These are phyloP conservation scores for Physcomitrium patens DNA, from an alignment of 225 moss, liverwort and hornwort species.

Conservation along the genomic window DNA sequence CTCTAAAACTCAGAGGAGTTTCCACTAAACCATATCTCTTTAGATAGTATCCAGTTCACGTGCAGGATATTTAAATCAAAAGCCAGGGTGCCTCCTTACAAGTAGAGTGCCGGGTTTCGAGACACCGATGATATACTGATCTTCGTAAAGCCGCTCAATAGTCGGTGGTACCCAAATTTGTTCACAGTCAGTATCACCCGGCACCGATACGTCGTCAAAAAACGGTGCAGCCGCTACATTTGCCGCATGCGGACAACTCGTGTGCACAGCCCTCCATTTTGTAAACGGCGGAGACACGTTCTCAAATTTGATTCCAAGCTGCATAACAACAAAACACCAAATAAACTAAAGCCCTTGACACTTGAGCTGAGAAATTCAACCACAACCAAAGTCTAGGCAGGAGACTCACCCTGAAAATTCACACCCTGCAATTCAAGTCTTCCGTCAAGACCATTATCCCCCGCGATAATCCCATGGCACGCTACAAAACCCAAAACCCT, in stretches of 20 bases:
- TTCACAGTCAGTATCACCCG: slow-evolving; percentile 17
- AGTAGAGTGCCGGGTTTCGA: slow-evolving; percentile 69
- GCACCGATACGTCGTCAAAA: slow-evolving; percentile 22
- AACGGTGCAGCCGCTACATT: slow-evolving; percentile 20
- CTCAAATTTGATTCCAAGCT: slow-evolving; percentile 54
- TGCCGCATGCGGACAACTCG: slow-evolving; percentile 24
- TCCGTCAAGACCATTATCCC: not conserved
- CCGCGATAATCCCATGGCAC: not conserved
- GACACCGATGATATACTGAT: slow-evolving; percentile 63
- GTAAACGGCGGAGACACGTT: slow-evolving; percentile 34
- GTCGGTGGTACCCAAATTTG: slow-evolving; percentile 50
- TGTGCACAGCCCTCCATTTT: slow-evolving; percentile 33
- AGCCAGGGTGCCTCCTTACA: slow-evolving; percentile 34
- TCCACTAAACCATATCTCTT: not conserved
- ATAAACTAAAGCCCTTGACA: not conserved
- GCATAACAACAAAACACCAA: slow-evolving; percentile 7
- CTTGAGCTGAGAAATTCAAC: not conserved
- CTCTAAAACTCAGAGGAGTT: not conserved
- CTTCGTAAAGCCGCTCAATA: slow-evolving; percentile 67
- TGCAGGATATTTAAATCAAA: not conserved
- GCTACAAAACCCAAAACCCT: slow-evolving; percentile 4
- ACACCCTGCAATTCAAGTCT: not conserved
- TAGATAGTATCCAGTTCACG: not conserved
- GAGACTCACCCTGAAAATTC: not conserved
- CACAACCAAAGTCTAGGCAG: not conserved